Base-by-base conservation (phyloP, 202 grass and related monocot genomes). In the Zizania palustris region DNA sequence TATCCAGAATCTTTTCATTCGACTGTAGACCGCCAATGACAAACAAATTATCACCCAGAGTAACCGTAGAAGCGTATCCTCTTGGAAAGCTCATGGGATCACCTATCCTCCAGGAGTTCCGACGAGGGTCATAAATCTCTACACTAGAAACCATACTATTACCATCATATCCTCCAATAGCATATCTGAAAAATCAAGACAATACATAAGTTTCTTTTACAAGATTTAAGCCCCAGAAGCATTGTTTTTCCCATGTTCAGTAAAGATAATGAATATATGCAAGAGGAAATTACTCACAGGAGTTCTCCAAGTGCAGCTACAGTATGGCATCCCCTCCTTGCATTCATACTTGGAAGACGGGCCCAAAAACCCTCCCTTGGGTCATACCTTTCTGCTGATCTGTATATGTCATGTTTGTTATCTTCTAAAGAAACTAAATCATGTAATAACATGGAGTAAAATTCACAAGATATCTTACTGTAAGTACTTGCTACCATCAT, bases 301-400 rank as follows among this genome's bases (percentile, higher is more conserved):
- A 67, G 39, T 4, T 82, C 82, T 67, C 84, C 84, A 35, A 93
- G 12, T 18, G 67, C 78, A 84, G 84, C 77, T 55, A 90, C 67
- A 34, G 87, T 61, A 13, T 88, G 85, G 55, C 85, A 95, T 54
- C 91, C 95, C 87, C 91, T 92, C 80, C 77, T 88, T 54, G 67
- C 61, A 40, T 78, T 87, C 95, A 98, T 90, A 86, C 80, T 87
- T 65, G 95, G 91, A 72, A 95, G 68, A 74, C 72, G 69, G 9
- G 80, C 85, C 95, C 95, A 98, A 80, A 83, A 92, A 50, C 91
- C 91, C 75, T 98, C 95, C 74, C 95, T 92, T 57, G 95, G 91
- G 80, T 98, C 95, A 61, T 87, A 98, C 79, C 89, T 92, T 93
- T 98, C 91, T 64, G 87, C 83, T 58, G 90, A 87, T 45, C 90